phyloP scores from a whole-genome alignment of 1,284 basidiomycete species.

The Pseudomicrostroma phylloplanum region DNA sequence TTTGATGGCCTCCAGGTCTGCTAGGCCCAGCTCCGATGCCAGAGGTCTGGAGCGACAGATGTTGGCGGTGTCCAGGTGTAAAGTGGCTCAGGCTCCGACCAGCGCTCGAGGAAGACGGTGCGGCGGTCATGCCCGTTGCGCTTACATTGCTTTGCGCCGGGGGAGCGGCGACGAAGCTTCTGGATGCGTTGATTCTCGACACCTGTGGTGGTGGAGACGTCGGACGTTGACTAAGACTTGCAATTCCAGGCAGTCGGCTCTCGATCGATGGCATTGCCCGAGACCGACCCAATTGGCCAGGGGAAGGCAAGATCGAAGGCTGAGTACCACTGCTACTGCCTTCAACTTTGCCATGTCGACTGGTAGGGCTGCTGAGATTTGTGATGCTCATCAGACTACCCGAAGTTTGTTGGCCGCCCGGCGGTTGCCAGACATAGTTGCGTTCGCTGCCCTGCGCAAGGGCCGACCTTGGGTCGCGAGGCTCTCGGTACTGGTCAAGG shows the following conservation, averaged over 20 bases:
- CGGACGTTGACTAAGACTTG: neutral
- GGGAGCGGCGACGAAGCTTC: neutral
- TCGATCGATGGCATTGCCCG: neutral
- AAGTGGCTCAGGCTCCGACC: neutral
- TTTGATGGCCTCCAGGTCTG: neutral
- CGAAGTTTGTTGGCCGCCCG: neutral
- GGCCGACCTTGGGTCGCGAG: neutral
- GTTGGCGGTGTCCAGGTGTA: neutral
- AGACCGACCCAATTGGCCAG: neutral
- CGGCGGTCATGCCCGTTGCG: neutral
- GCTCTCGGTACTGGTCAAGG: neutral
- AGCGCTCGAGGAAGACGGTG: neutral
- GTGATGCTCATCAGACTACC: conserved; percentile 6
- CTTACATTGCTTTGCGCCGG: too few species aligned
- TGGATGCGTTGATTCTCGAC: neutral
- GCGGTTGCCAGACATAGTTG: conserved; percentile 1
- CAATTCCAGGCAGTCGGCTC: conserved; percentile 4
- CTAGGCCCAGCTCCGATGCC: neutral
- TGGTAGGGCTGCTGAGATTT: neutral
- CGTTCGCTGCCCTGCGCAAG: neutral
- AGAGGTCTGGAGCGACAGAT: neutral
- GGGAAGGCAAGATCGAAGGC: neutral
- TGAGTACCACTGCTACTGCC: neutral
- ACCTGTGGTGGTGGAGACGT: conserved; percentile 5
- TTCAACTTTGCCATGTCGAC: neutral